Base-by-base conservation (phyloP, 768 basidiomycete genomes). In the Imleria badia region DNA sequence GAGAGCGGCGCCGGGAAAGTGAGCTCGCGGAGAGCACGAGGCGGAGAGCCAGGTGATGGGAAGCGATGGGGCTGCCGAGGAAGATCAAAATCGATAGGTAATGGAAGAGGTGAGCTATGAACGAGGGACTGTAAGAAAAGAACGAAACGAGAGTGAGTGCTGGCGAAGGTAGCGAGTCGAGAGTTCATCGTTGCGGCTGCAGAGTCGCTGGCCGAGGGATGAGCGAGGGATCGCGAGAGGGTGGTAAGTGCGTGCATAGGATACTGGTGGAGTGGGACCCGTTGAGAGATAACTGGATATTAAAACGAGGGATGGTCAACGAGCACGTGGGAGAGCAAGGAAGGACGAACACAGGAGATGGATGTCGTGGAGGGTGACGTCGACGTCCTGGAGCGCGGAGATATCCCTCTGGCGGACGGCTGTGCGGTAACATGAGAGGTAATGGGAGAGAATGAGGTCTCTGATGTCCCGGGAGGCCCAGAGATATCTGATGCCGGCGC, bases 1-100 rank as follows among this genome's bases (percentile, higher is more conserved):
- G 85, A 85, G 6, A 92, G 75, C 0, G 90, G 90, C 7, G 87
- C 81, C 22, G 90, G 90, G 67, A 91, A 91, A 10, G 78, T 81
- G 52, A 92, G 78, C 58, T 89, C 83, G 43, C 84, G 75, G 36
- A 75, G 66, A 36, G 56, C 68, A 54, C 69, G 65, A 64, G 66
- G 67, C 54, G 69, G 66, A 1, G 64, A 60, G 31, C 57, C 53
- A 44, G 62, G 60, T 0, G 43, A 60, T 13, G 60, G 51, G 23
- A 62, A 52, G 20, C 53, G 66, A 52, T 48, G 54, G 20, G 61
- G 50, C 12, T 60, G 71, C 6, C 68, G 67, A 6, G 75, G 67
- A 39, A 60, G 68, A 45, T 81, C 79, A 14, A 70, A 70, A 51
- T 84, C 83, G 14, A 73, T 63, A 11, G 77, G 76, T 7, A 81